phyloP scores from a whole-genome alignment of 176 grass and related monocot genomes.

The Aegilops speltoides region DNA sequence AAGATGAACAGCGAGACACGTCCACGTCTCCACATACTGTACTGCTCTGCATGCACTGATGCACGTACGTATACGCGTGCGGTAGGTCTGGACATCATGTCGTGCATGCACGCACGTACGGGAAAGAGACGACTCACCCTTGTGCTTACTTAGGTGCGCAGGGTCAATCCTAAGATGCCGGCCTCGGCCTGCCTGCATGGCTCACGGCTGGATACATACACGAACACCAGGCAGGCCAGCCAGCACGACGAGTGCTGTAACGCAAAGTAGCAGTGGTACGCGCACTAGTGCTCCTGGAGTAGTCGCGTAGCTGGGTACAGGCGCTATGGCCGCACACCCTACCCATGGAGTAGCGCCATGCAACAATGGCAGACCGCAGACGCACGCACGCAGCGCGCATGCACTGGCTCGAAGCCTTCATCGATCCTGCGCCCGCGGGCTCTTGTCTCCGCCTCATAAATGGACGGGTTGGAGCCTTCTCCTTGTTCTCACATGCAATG shows the following conservation, averaged over 20 bases:
- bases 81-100: not conserved
- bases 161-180: conserved; percentile 37
- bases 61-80: not conserved
- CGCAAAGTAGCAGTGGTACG: not conserved
- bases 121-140: not conserved
- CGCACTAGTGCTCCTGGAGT: not conserved
- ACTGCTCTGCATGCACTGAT: not conserved
- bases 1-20: too few relatives aligned
- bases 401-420: conserved; percentile 13
- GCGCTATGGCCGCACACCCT: not conserved
- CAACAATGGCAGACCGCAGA: not conserved
- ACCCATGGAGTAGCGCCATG: not conserved
- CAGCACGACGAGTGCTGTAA: not conserved
- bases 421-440: not conserved
- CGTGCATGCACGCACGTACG: not conserved
- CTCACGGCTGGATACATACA: not conserved
- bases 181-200: not conserved
- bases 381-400: conserved; percentile 25
- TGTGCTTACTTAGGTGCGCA: not conserved
- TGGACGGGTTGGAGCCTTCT: conserved; percentile 58
- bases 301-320: not conserved
- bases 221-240: not conserved
- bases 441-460: conserved; percentile 43
- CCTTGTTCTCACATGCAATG: conserved; percentile 56
- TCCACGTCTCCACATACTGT: too few relatives aligned